A percentile compares a stretch with the other conserved stretches of the same genome.
Conservation (phyloP, 2,329 filamentous ascomycete genomes). For the Monosporascus sp. region DNA sequence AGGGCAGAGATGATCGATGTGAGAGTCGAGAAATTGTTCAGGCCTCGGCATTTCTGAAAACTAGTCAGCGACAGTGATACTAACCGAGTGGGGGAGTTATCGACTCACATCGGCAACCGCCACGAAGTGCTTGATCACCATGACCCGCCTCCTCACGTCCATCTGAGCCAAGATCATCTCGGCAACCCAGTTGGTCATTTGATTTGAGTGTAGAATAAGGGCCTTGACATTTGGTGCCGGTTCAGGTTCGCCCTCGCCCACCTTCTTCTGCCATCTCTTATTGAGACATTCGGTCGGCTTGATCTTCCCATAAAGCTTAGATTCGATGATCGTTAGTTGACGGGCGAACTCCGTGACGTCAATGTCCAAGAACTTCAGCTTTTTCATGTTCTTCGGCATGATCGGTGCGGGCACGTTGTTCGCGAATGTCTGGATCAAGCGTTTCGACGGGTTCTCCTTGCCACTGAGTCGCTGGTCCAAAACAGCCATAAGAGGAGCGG, state of each 20-base stretch:
- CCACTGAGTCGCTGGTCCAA: constrained; percentile 85
- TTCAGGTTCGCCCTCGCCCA: constrained; percentile 73
- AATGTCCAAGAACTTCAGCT: constrained; percentile 96
- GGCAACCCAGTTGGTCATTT: constrained; percentile 98
- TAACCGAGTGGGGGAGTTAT: not conserved
- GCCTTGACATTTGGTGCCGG: constrained; percentile 93
- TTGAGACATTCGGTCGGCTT: constrained; percentile 93
- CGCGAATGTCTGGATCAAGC: constrained; percentile 80
- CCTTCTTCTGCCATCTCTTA: constrained; percentile 98
- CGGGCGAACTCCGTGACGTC: constrained; percentile 95
- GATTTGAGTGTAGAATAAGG: constrained; percentile 94
- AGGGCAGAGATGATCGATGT: constrained; percentile 97
- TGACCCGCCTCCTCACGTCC: constrained; percentile 91
- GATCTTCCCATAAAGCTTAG: constrained; percentile 89
- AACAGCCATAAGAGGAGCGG: constrained; percentile 75
- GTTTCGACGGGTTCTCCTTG: constrained; percentile 79
- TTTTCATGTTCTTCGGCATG: constrained; percentile 98
- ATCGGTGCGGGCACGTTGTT: constrained; percentile 81
- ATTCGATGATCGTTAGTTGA: constrained; percentile 95
- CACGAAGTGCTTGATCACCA: constrained; percentile 98
- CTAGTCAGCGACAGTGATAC: constrained; percentile 15
- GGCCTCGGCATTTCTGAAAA: constrained; percentile 75
- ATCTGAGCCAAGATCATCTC: constrained; percentile 96
- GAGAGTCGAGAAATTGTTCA: constrained; percentile 97
- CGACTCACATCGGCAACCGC: constrained; percentile 82